Evolutionary conservation across 305 asterid species (phyloP), one percentile per base, ranked within the genome.

Genomic region (Plantago lanceolata): DNA sequence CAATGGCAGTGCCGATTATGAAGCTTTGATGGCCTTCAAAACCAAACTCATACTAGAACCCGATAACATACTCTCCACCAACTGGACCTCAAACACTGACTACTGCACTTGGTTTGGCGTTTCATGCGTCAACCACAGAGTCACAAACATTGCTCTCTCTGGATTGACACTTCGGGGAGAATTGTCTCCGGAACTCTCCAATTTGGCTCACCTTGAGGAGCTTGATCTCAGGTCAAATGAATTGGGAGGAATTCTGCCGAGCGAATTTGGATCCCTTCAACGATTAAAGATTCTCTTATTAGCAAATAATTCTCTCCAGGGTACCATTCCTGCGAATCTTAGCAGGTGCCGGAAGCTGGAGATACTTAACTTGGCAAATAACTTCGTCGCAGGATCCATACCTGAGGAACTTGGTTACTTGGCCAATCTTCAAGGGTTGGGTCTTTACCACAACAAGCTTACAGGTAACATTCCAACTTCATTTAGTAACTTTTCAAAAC

Each of bases 71-170:
- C n/a, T 79, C 21, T 68, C 75, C 50, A 59, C 20, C 15, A 71
- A 72, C 54, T 78, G 82, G 82, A 78, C 60, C 65, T 68, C 75
- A 51, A 29, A 52, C 26, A 58, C 78, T 61, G 71, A 69, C 44
- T 66, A 66, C 61, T 75, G 77, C 72, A 65, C 19, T 26, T 78
- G 82, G 82, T 65, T 33, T 35, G 83, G 78, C 43, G 74, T 72
- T 63, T 66, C 70, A 31, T 78, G 83, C 72, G 33, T 48, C 21
- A 68, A 72, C 24, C 43, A 63, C 9, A 63, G 80, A 49, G 67
- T 69, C 59, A 56, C 63, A 58, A 57, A 50, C 54, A 61, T 78
- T 20, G 67, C 59, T 18, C 80, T 78, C 14, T 64, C 74, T 19
- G 79, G 79, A 14, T 54, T 75, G 72, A 49, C 37, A 28, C 71